Evolutionary conservation across 1,284 basidiomycete genomes (phyloP).

Genomic region (Sanghuangporus baumii): DNA sequence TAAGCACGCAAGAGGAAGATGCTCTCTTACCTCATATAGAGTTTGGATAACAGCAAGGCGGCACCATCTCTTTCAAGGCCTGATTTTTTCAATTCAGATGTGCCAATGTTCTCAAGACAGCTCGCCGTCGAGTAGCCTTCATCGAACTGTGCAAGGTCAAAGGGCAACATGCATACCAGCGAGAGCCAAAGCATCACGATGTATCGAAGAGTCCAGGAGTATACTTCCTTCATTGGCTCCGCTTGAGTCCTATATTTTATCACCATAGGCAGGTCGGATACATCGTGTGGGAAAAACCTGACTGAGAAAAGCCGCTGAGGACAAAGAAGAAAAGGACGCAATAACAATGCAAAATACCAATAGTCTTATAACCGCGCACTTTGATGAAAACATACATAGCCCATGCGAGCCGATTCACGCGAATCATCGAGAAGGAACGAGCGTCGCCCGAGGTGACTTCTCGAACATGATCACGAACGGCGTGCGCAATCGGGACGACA

Average conservation of each 20-base stretch:
- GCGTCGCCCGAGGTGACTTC: slow-evolving; percentile 21
- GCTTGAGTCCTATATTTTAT: slow-evolving; percentile 59
- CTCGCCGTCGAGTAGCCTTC: slow-evolving; percentile 43
- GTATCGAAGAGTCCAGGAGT: slow-evolving; percentile 81
- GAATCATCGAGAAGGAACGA: slow-evolving; percentile 31
- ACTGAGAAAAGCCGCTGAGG: slow-evolving; percentile 40
- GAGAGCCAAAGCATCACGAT: slow-evolving; percentile 89
- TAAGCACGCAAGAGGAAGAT: background rate
- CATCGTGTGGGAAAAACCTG: slow-evolving; percentile 88
- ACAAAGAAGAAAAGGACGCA: background rate
- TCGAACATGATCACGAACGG: slow-evolving; percentile 57
- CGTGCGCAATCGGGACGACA: slow-evolving; percentile 69
- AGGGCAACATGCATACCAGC: slow-evolving; percentile 91
- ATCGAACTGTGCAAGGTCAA: slow-evolving; percentile 84
- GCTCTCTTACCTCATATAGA: slow-evolving; percentile 66
- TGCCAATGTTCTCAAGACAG: slow-evolving; percentile 55
- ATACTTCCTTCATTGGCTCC: slow-evolving; percentile 36
- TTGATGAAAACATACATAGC: slow-evolving; percentile 86
- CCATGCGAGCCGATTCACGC: slow-evolving; percentile 51
- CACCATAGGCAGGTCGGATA: slow-evolving; percentile 75
- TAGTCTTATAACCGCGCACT: slow-evolving; percentile 87
- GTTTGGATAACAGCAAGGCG: slow-evolving; percentile 61
- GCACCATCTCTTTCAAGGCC: slow-evolving; percentile 83
- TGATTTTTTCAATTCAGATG: slow-evolving; percentile 55
- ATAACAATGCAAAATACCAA: slow-evolving; percentile 59